phyloP scores from a whole-genome alignment of 352 stramenopile genomes.

The Phytophthora vignae region DNA sequence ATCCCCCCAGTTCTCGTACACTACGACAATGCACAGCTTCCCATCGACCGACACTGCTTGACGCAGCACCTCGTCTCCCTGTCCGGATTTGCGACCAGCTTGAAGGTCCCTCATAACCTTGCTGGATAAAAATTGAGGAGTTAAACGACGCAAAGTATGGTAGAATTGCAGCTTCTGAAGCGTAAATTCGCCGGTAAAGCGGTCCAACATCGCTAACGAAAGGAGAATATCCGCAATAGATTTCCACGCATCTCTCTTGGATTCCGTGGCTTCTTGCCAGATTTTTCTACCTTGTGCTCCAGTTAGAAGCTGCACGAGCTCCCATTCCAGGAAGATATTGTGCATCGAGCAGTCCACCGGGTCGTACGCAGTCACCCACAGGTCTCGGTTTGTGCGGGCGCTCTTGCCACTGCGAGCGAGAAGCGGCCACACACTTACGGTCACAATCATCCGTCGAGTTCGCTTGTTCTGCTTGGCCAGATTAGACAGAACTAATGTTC shows the following conservation, averaged over 20 bases:
- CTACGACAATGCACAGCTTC: slow-evolving; percentile 55
- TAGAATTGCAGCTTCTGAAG: slow-evolving; percentile 77
- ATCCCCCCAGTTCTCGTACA: slow-evolving; percentile 87
- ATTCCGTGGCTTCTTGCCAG: slow-evolving; percentile 21
- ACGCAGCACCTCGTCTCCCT: slow-evolving; percentile 76
- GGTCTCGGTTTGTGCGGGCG: slow-evolving; percentile 17
- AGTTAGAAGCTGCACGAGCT: slow-evolving; percentile 66
- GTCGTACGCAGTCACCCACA: slow-evolving; percentile 72
- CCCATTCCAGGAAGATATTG: slow-evolving; percentile 76
- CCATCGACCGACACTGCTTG: slow-evolving; percentile 59
- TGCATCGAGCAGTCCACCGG: slow-evolving; percentile 43
- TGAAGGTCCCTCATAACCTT: slow-evolving; percentile 69
- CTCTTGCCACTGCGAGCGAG: background rate
- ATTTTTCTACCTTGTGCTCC: slow-evolving; percentile 23
- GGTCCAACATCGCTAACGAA: slow-evolving; percentile 68
- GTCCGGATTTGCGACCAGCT: slow-evolving; percentile 65
- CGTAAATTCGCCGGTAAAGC: slow-evolving; percentile 75
- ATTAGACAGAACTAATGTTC: slow-evolving; percentile 45
- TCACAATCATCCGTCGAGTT: slow-evolving; percentile 56
- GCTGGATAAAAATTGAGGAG: slow-evolving; percentile 60
- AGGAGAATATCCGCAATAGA: slow-evolving; percentile 61
- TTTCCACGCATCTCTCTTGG: slow-evolving; percentile 21
- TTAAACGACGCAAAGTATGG: slow-evolving; percentile 60
- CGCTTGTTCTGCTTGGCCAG: slow-evolving; percentile 11
- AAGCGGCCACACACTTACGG: slow-evolving; percentile 49